phyloP scores from a whole-genome alignment of 192 early-diverging fungal species.

The Phycomyces nitens region DNA sequence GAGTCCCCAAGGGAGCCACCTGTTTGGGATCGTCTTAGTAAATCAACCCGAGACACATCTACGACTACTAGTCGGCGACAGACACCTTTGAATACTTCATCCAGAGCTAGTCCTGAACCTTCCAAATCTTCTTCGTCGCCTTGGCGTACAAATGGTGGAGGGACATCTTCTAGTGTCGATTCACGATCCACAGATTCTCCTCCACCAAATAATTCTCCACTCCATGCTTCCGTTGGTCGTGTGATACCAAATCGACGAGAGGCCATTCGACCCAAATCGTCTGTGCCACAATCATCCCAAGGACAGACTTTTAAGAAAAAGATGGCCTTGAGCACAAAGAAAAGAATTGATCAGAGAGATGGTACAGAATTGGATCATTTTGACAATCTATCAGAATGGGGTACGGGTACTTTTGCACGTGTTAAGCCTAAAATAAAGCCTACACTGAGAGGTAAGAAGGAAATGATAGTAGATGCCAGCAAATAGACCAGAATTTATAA shows the following conservation, averaged over 20 bases:
- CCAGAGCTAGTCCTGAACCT: neutral
- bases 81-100: too few relatives aligned
- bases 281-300: neutral
- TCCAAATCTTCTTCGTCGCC: neutral
- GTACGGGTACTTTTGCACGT: too few relatives aligned
- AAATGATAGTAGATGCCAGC: neutral
- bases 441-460: neutral
- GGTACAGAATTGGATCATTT: constrained; percentile 5
- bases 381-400: constrained; percentile 10
- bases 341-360: neutral
- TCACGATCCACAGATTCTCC: neutral
- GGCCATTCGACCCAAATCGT: neutral
- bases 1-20: too few relatives aligned
- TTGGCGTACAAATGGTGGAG: neutral
- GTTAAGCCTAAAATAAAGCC: neutral
- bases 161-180: neutral
- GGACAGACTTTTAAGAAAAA: too few relatives aligned
- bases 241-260: neutral
- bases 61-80: too few relatives aligned
- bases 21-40: too few relatives aligned
- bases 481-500: neutral
- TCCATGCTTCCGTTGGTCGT: neutral
- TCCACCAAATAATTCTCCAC: neutral
- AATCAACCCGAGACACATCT: too few relatives aligned
- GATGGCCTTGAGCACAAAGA: neutral